A percentile compares a stretch with the other conserved stretches of the same genome.
Conservation (phyloP, 495 filamentous ascomycete species). For the Penicillium coprophilum region DNA sequence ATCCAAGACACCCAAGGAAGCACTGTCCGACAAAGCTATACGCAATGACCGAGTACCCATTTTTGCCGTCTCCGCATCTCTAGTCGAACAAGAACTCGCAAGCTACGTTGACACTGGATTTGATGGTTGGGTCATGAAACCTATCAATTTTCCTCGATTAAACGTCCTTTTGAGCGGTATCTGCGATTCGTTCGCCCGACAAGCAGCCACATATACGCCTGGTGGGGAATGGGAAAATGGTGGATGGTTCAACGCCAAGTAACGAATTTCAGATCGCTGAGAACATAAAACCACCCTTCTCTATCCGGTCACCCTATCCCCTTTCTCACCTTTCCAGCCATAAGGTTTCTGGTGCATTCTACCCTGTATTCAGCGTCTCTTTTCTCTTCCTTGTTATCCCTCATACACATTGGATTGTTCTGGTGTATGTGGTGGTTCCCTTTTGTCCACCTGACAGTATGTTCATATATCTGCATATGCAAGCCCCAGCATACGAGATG, state of each 20-base stretch:
- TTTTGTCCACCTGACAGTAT: not conserved
- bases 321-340: too few relatives aligned
- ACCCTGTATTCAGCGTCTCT: too few relatives aligned
- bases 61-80: slow-evolving; percentile 86
- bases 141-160: slow-evolving; percentile 58
- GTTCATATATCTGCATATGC: not conserved
- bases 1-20: slow-evolving; percentile 19
- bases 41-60: slow-evolving; percentile 60
- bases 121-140: slow-evolving; percentile 84
- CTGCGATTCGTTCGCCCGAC: slow-evolving; percentile 47
- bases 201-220: slow-evolving; percentile 54
- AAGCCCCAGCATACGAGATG: slow-evolving; percentile 2
- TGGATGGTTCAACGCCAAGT: slow-evolving; percentile 58
- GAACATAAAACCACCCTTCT: not conserved
- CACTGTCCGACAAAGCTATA: slow-evolving; percentile 55
- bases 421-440: slow-evolving; percentile 10
- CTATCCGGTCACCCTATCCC: not conserved
- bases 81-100: slow-evolving; percentile 64
- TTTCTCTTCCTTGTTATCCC: too few relatives aligned
- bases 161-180: slow-evolving; percentile 37
- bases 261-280: not conserved
- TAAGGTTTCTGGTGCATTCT: not conserved
- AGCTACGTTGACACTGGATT: slow-evolving; percentile 73
- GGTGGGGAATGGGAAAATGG: slow-evolving; percentile 67
- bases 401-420: not conserved